phyloP scores from a whole-genome alignment of 306 rosid genomes.

The Acacia acuminata region DNA sequence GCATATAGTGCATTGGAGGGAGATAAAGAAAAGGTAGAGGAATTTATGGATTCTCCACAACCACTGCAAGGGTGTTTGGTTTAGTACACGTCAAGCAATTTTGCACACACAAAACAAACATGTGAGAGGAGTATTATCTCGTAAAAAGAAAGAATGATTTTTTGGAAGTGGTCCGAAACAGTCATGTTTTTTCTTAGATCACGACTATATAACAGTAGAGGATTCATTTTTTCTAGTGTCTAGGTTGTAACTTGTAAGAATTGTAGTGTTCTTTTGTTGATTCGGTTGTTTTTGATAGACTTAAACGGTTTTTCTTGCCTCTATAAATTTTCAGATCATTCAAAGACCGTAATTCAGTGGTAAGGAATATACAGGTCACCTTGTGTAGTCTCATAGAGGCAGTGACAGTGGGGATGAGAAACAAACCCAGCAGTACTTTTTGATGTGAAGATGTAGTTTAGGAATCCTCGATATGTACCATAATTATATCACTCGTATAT shows the following conservation, averaged over 20 bases:
- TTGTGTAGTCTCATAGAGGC: neutral
- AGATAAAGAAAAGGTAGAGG: neutral
- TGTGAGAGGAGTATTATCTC: too few relatives aligned
- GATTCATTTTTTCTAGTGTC: neutral
- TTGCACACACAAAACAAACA: too few relatives aligned
- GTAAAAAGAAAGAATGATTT: too few relatives aligned
- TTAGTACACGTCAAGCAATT: too few relatives aligned
- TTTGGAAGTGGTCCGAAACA: too few relatives aligned
- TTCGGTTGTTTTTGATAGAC: neutral
- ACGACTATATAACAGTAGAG: neutral
- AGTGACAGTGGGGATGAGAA: neutral
- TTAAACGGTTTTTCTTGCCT: neutral
- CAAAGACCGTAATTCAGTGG: conserved; percentile 10
- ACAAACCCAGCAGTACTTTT: neutral
- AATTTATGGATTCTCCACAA: neutral
- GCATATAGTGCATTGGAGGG: neutral
- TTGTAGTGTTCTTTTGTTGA: neutral
- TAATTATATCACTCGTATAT: neutral
- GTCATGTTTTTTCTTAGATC: neutral
- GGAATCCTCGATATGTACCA: conserved; percentile 15
- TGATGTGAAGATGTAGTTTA: neutral
- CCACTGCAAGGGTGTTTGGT: neutral
- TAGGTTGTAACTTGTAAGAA: neutral
- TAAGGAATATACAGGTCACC: conserved; percentile 15
- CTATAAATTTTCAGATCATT: conserved; percentile 36